These are phyloP conservation scores for Lizonia empirigonia DNA, from an alignment of 2,329 filamentous ascomycete species.

Conservation along the genomic window DNA sequence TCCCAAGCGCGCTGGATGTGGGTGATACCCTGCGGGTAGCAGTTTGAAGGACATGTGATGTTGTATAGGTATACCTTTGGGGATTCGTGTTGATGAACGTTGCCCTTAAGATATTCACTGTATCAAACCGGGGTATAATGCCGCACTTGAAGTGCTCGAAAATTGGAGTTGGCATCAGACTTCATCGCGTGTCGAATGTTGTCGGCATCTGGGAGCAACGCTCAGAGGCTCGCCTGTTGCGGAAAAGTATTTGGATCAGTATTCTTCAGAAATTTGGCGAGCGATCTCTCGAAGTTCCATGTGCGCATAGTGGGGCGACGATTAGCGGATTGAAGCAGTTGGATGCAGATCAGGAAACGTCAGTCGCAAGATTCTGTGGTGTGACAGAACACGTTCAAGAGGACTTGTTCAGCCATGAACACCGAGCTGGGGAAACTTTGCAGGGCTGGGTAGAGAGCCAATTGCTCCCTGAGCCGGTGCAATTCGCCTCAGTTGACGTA, in stretches of 20 bases:
- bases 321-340: constrained; percentile 9
- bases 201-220: background rate
- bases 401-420: background rate
- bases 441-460: background rate
- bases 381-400: background rate
- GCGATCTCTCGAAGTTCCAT: constrained; percentile 8
- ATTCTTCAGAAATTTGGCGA: constrained; percentile 6
- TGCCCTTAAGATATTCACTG: background rate
- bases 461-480: background rate
- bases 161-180: background rate
- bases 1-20: constrained; percentile 1
- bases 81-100: background rate
- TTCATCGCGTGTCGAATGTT: too few species aligned
- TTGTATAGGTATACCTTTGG: background rate
- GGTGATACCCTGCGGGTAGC: background rate
- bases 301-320: constrained; percentile 4
- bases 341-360: constrained; percentile 9
- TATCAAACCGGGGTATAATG: background rate
- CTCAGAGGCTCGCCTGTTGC: background rate
- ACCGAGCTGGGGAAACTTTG: background rate
- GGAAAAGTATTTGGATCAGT: constrained; percentile 14
- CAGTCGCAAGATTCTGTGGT: background rate
- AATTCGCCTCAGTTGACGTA: constrained; percentile 32
- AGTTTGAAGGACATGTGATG: background rate
- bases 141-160: background rate